phyloP scores from a whole-genome alignment of 108 stramenopile genomes.

The Mediolabrus comicus region DNA sequence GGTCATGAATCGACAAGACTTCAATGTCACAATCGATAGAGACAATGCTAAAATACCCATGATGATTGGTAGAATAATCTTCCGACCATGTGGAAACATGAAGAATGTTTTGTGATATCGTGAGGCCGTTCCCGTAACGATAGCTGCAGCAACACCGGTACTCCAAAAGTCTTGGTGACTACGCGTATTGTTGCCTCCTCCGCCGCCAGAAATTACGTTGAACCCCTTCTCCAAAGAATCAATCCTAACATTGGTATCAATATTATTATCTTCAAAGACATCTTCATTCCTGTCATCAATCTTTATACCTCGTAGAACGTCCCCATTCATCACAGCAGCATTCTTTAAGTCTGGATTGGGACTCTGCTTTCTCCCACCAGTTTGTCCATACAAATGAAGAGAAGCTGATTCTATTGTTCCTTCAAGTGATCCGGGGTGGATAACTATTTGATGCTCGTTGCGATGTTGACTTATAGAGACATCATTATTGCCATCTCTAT shows the following conservation, averaged over 20 bases:
- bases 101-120: constrained; percentile 32
- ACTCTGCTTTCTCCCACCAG: constrained; percentile 15
- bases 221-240: background rate
- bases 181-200: background rate
- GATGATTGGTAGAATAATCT: constrained; percentile 23
- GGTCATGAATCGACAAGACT: constrained; percentile 35
- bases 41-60: constrained; percentile 14
- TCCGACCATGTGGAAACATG: constrained; percentile 37
- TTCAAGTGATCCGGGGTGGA: constrained; percentile 12
- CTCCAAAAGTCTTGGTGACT: constrained; percentile 19
- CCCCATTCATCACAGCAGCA: constrained; percentile 19
- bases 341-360: background rate
- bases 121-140: constrained; percentile 25
- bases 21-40: constrained; percentile 11
- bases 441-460: constrained; percentile 15
- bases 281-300: background rate
- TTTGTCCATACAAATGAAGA: constrained; percentile 31
- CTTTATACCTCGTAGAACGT: constrained; percentile 9
- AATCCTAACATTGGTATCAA: background rate
- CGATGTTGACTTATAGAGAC: background rate
- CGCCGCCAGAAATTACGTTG: background rate
- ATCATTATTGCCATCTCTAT: no score
- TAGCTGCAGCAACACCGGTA: constrained; percentile 31
- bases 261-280: background rate
- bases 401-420: constrained; percentile 22